These are phyloP conservation scores for Datisca glomerata DNA, from an alignment of 306 rosid genomes.

Conservation along the genomic window DNA sequence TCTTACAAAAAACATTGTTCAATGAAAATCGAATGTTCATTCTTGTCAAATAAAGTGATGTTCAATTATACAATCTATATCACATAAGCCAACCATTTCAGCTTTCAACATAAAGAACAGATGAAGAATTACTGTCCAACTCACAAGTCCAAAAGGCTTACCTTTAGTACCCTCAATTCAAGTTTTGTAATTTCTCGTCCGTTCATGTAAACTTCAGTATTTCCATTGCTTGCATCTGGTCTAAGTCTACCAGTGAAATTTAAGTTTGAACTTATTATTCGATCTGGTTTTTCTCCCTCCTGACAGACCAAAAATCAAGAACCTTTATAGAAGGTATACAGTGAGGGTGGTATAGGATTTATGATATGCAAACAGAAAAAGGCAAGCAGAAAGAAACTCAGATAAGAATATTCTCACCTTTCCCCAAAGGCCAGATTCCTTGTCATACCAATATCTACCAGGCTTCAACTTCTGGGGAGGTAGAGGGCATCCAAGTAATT, in stretches of 20 bases:
- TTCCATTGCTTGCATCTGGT: slow-evolving; percentile 78
- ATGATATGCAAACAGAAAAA: slow-evolving; percentile 4
- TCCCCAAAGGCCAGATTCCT: slow-evolving; percentile 98
- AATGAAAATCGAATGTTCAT: too few species aligned
- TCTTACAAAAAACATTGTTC: too few species aligned
- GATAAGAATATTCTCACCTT: slow-evolving; percentile 43
- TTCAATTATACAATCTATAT: too few species aligned
- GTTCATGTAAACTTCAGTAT: slow-evolving; percentile 85
- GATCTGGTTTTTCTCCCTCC: slow-evolving; percentile 96
- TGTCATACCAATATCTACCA: slow-evolving; percentile 98
- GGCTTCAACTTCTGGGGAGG: slow-evolving; percentile 89
- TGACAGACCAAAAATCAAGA: slow-evolving; percentile 27
- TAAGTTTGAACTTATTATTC: slow-evolving; percentile 80
- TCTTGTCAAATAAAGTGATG: too few species aligned
- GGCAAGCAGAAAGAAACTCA: slow-evolving; percentile 12
- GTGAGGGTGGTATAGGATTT: slow-evolving; percentile 5
- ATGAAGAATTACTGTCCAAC: background rate
- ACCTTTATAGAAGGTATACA: background rate
- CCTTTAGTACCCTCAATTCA: slow-evolving; percentile 89
- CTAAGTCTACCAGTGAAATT: slow-evolving; percentile 76
- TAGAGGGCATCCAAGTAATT: slow-evolving; percentile 74
- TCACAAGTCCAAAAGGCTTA: slow-evolving; percentile 22
- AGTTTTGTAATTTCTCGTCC: slow-evolving; percentile 96
- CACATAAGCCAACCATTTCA: slow-evolving; percentile 11
- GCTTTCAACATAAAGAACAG: slow-evolving; percentile 6